Conservation (phyloP, 768 basidiomycete genomes). For the Scleroderma citrinum region DNA sequence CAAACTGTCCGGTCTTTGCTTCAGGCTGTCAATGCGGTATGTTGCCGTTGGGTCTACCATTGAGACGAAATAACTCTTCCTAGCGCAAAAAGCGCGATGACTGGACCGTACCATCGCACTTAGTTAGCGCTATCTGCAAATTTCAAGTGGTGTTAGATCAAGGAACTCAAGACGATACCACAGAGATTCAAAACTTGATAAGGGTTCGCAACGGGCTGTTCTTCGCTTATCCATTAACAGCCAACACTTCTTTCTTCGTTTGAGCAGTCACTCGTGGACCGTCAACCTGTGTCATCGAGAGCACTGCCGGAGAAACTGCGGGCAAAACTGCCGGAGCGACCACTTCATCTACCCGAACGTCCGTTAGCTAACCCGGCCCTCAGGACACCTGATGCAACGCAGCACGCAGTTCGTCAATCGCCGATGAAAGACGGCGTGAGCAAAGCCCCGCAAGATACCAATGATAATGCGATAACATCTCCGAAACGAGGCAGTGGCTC, state of each 20-base stretch:
- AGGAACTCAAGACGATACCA: constrained; percentile 15
- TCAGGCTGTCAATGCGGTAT: constrained; percentile 17
- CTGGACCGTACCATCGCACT: constrained; percentile 39
- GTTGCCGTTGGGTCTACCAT: constrained; percentile 8
- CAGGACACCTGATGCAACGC: constrained; percentile 9
- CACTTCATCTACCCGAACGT: constrained; percentile 25
- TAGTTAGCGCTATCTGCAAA: constrained; percentile 32
- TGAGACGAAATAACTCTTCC: constrained; percentile 21
- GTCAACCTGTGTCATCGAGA: constrained; percentile 15
- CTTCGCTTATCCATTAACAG: constrained; percentile 30
- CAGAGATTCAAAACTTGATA: constrained; percentile 38
- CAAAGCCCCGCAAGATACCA: constrained; percentile 3
- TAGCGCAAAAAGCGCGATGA: constrained; percentile 39
- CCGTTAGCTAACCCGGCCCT: constrained; percentile 7
- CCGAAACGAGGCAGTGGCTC: constrained; percentile 23
- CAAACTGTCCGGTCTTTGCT: constrained; percentile 18
- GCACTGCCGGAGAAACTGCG: constrained; percentile 9
- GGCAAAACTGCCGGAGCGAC: constrained; percentile 14
- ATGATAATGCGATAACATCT: constrained; percentile 9
- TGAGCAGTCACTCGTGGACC: constrained; percentile 37
- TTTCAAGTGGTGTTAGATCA: constrained; percentile 22
- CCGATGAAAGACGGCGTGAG: constrained; percentile 9
- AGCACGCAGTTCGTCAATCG: constrained; percentile 7
- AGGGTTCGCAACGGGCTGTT: constrained; percentile 53
- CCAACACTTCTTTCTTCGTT: constrained; percentile 37